Percentiles rank a stretch among this genome's conserved stretches.
phyloP scores from a whole-genome alignment of 805 yeast species.

The Grigorovia yakushimaensis region DNA sequence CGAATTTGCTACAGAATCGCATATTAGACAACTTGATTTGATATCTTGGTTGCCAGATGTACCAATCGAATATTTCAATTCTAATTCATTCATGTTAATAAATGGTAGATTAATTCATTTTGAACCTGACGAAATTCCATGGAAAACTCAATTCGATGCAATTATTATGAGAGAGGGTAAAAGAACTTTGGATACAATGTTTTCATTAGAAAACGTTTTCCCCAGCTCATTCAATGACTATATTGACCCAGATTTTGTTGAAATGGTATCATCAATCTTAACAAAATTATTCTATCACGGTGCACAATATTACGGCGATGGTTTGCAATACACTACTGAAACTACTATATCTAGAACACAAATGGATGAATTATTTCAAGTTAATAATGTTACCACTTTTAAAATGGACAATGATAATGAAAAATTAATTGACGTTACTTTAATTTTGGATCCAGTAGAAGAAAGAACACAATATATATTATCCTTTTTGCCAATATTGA shows the following conservation, averaged over 20 bases:
- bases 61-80: conserved; percentile 15
- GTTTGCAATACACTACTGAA: conserved; percentile 34
- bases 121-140: conserved; percentile 17
- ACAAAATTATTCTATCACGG: conserved; percentile 36
- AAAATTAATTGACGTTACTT: conserved; percentile 40
- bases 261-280: conserved; percentile 34
- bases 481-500: conserved; percentile 37
- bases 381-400: conserved; percentile 15
- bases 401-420: conserved; percentile 20
- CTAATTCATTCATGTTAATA: conserved; percentile 34
- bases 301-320: conserved; percentile 15
- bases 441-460: conserved; percentile 63
- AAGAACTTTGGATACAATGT: conserved; percentile 33
- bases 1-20: not conserved
- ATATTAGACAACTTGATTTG: conserved; percentile 4
- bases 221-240: conserved; percentile 11
- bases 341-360: conserved; percentile 40
- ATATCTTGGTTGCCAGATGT: conserved; percentile 23
- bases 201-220: conserved; percentile 17
- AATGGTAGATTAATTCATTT: conserved; percentile 46
- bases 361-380: conserved; percentile 23
- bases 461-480: conserved; percentile 58
- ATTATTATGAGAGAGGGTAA: conserved; percentile 39
- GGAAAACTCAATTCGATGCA: conserved; percentile 27
- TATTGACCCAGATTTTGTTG: conserved; percentile 36